Base-by-base conservation (phyloP, 305 asterid species). In the Fraxinus baroniana region DNA sequence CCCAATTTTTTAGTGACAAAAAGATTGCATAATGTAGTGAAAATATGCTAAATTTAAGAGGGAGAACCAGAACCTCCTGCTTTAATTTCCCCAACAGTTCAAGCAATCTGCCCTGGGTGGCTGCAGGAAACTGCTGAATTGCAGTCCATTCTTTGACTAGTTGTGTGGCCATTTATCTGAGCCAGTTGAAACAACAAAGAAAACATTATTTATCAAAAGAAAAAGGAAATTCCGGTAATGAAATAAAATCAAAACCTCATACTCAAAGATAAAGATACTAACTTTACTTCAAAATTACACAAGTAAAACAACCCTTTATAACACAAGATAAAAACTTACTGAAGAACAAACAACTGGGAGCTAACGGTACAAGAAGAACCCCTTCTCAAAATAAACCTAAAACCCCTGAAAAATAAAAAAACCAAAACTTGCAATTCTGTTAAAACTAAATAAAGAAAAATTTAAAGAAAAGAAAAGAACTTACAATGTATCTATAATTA, bases 61-160 rank as follows among this genome's bases (percentile, higher is more conserved):
- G 79, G 68, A 84, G 71, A 66, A 13, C 3, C 2, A 3, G 17
- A 74, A 95, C 99, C 99, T 94, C 89, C 68, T 82, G 89, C 86
- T 94, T 93, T 64, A 95, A 84, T 82, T 91, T 91, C 8, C 89
- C 89, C 88, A 95, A 80, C 91, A 95, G 88, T 55, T 91, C 96
- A 73, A 89, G 93, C 97, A 95, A 81, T 86, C 91, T 94, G 76
- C 91, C 90, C 87, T 92, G 98, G 39, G 98, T 94, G 49, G 97
- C 97, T 36, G 91, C 89, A 10, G 99, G 99, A 82, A 95, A 95
- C 85, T 92, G 95, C 87, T 92, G 94, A 41, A 95, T 91, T 79
- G 93, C 94, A 9, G 91, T 84, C 99, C 99, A 95, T 87, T 95
- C 98, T 87, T 88, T 91, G 41, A 91, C 82, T 32, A 90, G 22